Conservation (phyloP, 805 yeast genomes). For the Soucietia sequanensis region DNA sequence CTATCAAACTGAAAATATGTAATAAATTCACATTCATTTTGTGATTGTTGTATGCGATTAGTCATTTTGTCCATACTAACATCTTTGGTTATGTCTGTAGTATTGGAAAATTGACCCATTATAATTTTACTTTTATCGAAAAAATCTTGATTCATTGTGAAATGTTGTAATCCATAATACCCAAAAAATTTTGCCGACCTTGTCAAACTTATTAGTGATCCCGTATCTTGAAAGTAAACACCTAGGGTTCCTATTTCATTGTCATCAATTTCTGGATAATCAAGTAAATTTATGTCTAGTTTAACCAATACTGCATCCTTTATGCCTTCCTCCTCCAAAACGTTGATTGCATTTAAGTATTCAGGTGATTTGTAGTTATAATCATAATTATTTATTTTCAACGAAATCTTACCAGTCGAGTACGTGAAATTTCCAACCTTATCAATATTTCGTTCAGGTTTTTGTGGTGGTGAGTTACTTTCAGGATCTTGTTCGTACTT, state of each 20-base stretch:
- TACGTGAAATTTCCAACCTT: conserved; percentile 30
- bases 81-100: conserved; percentile 39
- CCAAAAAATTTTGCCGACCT: conserved; percentile 66
- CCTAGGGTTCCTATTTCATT: conserved; percentile 56
- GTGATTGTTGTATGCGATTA: conserved; percentile 27
- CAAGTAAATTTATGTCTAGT: conserved; percentile 31
- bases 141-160: conserved; percentile 39
- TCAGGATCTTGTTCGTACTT: conserved; percentile 27
- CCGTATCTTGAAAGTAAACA: conserved; percentile 63
- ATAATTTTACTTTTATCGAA: conserved; percentile 48
- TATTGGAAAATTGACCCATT: conserved; percentile 43
- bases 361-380: conserved; percentile 23
- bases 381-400: conserved; percentile 19
- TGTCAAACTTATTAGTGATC: conserved; percentile 58
- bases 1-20: conserved; percentile 66
- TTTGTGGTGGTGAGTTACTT: conserved; percentile 17
- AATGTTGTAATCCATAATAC: conserved; percentile 58
- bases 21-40: conserved; percentile 65
- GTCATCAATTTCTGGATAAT: conserved; percentile 46
- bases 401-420: conserved; percentile 22
- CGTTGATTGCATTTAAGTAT: conserved; percentile 10
- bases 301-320: conserved; percentile 36
- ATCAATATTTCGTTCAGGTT: conserved; percentile 3
- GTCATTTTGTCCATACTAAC: conserved; percentile 39
- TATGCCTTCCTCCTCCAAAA: conserved; percentile 10